Evolutionary conservation across 352 stramenopile genomes (phyloP).

Genomic region (Phytophthora tentaculata): DNA sequence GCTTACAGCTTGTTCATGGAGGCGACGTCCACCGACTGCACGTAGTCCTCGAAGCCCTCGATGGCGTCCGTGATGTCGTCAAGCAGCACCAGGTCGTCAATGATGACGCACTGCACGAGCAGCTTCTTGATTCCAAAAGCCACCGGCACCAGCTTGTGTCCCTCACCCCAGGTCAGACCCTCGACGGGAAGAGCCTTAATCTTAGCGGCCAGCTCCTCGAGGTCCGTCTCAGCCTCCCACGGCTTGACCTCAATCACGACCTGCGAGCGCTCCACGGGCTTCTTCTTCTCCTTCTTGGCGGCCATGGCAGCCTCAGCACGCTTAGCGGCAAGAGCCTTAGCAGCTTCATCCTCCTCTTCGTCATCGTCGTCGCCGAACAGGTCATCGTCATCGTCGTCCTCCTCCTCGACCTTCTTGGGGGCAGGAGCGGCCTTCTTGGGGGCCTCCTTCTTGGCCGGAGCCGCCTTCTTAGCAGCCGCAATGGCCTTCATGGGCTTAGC

Average conservation of each 20-base stretch:
- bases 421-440: slow-evolving; percentile 41
- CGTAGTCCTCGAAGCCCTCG: slow-evolving; percentile 81
- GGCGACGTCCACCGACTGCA: slow-evolving; percentile 86
- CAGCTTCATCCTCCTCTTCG: slow-evolving; percentile 63
- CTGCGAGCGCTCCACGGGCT: slow-evolving; percentile 65
- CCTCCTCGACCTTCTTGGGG: slow-evolving; percentile 49
- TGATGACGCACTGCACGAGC: slow-evolving; percentile 81
- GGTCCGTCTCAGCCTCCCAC: slow-evolving; percentile 81
- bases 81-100: slow-evolving; percentile 82
- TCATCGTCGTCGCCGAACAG: slow-evolving; percentile 67
- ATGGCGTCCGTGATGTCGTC: slow-evolving; percentile 88
- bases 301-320: slow-evolving; percentile 59
- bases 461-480: slow-evolving; percentile 40
- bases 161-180: slow-evolving; percentile 80
- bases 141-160: slow-evolving; percentile 85
- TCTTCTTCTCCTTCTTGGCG: slow-evolving; percentile 75
- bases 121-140: slow-evolving; percentile 91
- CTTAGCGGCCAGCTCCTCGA: slow-evolving; percentile 74
- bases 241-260: slow-evolving; percentile 75
- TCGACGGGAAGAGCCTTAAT: slow-evolving; percentile 80
- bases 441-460: slow-evolving; percentile 32
- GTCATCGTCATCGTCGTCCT: slow-evolving; percentile 57
- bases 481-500: slow-evolving; percentile 70
- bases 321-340: slow-evolving; percentile 58
- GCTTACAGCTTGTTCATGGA: slow-evolving; percentile 91